phyloP scores from a whole-genome alignment of 2,329 filamentous ascomycete species.

The Sclerotinia nivalis region DNA sequence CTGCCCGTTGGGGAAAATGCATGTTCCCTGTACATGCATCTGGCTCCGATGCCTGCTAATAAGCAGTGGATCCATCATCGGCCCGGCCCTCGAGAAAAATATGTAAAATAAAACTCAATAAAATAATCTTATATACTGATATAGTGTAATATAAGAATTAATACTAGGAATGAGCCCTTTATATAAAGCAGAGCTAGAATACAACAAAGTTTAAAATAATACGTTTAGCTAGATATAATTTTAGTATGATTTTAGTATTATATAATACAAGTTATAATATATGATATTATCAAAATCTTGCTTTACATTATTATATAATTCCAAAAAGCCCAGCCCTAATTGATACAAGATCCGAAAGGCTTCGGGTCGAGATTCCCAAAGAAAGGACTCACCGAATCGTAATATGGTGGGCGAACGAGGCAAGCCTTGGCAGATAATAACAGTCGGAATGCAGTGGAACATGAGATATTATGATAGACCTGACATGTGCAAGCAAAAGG shows the following conservation, averaged over 20 bases:
- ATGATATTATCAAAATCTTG: too few species aligned
- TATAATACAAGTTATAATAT: too few species aligned
- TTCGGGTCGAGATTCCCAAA: background rate
- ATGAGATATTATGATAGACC: background rate
- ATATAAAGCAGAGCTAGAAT: too few species aligned
- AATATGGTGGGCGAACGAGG: background rate
- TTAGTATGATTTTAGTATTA: too few species aligned
- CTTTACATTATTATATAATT: too few species aligned
- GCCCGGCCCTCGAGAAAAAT: background rate
- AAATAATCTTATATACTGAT: background rate
- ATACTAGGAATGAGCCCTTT: too few species aligned
- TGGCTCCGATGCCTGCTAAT: background rate
- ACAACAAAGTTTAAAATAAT: too few species aligned
- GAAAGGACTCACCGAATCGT: background rate
- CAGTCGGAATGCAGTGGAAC: background rate
- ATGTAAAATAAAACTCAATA: background rate
- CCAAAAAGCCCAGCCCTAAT: too few species aligned
- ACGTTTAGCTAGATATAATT: too few species aligned
- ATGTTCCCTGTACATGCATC: constrained; percentile 11
- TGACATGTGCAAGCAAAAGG: background rate
- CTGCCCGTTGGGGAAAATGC: background rate
- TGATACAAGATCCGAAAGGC: background rate
- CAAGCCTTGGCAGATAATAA: background rate
- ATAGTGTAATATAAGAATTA: background rate
- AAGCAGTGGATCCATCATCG: constrained; percentile 2